Evolutionary conservation across 1,139 yeast species (phyloP), one percentile per base, ranked within the genome.

Genomic region (Arxiozyma slooffiae): DNA sequence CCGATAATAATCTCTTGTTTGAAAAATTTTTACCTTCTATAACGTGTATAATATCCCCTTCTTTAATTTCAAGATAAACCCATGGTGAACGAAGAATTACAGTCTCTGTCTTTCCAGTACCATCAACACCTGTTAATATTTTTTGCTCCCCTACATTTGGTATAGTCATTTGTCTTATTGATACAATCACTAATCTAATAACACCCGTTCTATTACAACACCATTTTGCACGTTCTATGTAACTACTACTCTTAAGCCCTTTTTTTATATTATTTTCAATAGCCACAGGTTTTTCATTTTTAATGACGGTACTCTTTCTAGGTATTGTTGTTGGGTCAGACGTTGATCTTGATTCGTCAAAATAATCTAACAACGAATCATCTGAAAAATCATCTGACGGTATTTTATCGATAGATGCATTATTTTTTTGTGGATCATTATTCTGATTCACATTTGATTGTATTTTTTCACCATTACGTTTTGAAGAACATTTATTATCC

Each of bases 31-130:
- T 73, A 8, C 76, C 68, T 38, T 59, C 68, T n/a, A 84, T 72
- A 3, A 84, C 66, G 64, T 85, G 86, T 16, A 85, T 70, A 0
- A 84, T 72, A 62, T 84, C 90, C 11, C 73, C 74, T 0, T 60
- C 61, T 45, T 69, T 65, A 39, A 75, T 66, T 1, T 71, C 71
- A 7, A 80, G 64, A 8, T 69, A 69, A 1, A 74, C 67, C 70
- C 81, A 79, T 44, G 81, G 79, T 24, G 70, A 77, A 47, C 80
- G 62, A 0, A 76, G 71, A 3, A 82, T 68, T 0, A 84, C 60
- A 39, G 75, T 77, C 8, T 68, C 66, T 3, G 53, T 55, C 0
- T 55, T 52, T 1, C 68, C 71, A 3, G 66, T 54, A 0, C 63
- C 60, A 51, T 76, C 74, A 4, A 66, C 55, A 21, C 83, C 82